phyloP scores from a whole-genome alignment of 257 asterid genomes.

The Solanum chmielewskii region DNA sequence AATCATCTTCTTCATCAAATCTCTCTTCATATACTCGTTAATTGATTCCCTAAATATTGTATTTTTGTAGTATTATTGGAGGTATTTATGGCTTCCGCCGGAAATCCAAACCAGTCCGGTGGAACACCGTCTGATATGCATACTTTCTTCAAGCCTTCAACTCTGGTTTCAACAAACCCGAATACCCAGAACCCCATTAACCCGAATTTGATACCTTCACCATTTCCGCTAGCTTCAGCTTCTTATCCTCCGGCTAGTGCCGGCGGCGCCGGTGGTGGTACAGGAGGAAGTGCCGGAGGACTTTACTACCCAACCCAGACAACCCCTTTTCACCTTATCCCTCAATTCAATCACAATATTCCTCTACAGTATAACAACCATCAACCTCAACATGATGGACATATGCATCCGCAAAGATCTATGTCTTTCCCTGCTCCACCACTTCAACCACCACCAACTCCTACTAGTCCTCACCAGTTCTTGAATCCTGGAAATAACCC shows the following conservation, averaged over 20 bases:
- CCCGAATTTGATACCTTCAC: slow-evolving; percentile 14
- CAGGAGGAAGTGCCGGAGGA: slow-evolving; percentile 34
- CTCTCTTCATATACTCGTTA: neutral
- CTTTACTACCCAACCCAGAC: slow-evolving; percentile 42
- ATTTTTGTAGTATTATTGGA: neutral
- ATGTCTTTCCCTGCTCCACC: slow-evolving; percentile 72
- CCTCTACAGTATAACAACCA: slow-evolving; percentile 20
- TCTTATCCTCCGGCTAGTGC: slow-evolving; percentile 55
- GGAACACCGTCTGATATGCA: slow-evolving; percentile 74
- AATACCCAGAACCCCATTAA: slow-evolving; percentile 35
- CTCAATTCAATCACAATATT: slow-evolving; percentile 3
- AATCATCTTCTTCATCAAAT: neutral
- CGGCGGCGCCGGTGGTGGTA: slow-evolving; percentile 10
- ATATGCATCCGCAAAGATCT: slow-evolving; percentile 65
- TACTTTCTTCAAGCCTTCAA: slow-evolving; percentile 32
- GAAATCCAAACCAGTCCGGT: slow-evolving; percentile 59
- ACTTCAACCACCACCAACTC: slow-evolving; percentile 53
- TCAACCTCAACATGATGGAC: slow-evolving; percentile 20
- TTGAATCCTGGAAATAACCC: slow-evolving; percentile 16
- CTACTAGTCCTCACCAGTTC: slow-evolving; percentile 33
- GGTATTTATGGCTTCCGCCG: slow-evolving; percentile 39
- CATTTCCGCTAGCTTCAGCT: slow-evolving; percentile 53
- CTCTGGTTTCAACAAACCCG: slow-evolving; percentile 10
- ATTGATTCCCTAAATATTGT: neutral
- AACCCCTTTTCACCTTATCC: slow-evolving; percentile 29